Conservation (phyloP, 1,284 basidiomycete species). For the Ganoderma lingzhi region DNA sequence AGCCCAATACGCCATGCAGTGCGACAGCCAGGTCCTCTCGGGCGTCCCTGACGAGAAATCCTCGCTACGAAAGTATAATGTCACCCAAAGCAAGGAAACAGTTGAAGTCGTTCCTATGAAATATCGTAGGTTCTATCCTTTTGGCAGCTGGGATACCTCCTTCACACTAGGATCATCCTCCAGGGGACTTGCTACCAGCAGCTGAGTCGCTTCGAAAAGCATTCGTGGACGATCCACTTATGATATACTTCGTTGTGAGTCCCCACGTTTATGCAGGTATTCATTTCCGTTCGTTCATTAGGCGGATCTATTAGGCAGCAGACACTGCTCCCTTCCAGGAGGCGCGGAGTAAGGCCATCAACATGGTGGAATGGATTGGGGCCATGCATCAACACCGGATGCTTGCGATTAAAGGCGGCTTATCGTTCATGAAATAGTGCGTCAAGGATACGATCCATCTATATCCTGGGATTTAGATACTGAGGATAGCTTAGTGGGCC, state of each 20-base stretch:
- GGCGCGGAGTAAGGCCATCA: slow-evolving; percentile 1
- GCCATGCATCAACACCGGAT: slow-evolving; percentile 19
- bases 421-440: slow-evolving; percentile 25
- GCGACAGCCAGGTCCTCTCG: no score
- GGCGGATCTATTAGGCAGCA: slow-evolving; percentile 3
- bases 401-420: slow-evolving; percentile 16
- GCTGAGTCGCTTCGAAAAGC: slow-evolving; percentile 16
- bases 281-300: not conserved
- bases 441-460: not conserved
- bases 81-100: not conserved
- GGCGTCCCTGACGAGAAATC: not conserved
- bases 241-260: slow-evolving; percentile 22
- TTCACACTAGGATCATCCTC: no score
- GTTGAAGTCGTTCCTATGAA: slow-evolving; percentile 17
- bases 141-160: not conserved
- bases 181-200: slow-evolving; percentile 16
- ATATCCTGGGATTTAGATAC: not conserved
- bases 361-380: slow-evolving; percentile 13
- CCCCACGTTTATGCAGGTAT: no score
- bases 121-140: slow-evolving; percentile 8
- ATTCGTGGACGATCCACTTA: slow-evolving; percentile 20
- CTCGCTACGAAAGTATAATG: not conserved
- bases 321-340: slow-evolving; percentile 22
- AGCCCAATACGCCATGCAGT: not conserved
- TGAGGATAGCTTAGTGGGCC: not conserved